These are phyloP conservation scores for Alternaria sp. DNA, from an alignment of 2,329 filamentous ascomycete genomes.

Conservation along the genomic window DNA sequence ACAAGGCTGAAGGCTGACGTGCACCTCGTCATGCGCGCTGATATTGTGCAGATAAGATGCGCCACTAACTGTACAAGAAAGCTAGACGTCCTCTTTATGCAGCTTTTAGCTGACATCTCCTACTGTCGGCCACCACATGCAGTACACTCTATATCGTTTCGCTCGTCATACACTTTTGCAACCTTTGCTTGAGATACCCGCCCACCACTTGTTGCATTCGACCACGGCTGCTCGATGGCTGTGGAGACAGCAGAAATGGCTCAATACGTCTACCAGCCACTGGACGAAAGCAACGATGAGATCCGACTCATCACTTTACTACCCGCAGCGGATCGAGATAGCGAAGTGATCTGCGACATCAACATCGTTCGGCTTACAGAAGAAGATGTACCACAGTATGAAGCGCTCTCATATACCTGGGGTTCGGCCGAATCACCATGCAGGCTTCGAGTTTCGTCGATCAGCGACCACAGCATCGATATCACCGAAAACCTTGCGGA, in stretches of 20 bases:
- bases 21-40: background rate
- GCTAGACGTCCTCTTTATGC: background rate
- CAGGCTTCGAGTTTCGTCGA: background rate
- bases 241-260: background rate
- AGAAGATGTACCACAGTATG: background rate
- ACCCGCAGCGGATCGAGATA: background rate
- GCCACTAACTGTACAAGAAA: background rate
- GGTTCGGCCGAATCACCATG: background rate
- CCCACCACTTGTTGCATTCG: background rate
- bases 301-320: background rate
- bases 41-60: background rate
- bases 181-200: background rate
- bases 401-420: background rate
- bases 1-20: background rate
- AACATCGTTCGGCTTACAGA: background rate
- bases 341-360: constrained; percentile 1
- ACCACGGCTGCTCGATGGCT: background rate
- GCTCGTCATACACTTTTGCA: background rate
- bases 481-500: background rate
- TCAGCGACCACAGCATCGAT: background rate
- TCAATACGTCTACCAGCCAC: background rate
- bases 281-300: background rate
- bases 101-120: background rate
- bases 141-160: background rate
- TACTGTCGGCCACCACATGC: background rate